Evolutionary conservation across 2,329 filamentous ascomycete genomes (phyloP).

Genomic region (Aspergillus sergii): DNA sequence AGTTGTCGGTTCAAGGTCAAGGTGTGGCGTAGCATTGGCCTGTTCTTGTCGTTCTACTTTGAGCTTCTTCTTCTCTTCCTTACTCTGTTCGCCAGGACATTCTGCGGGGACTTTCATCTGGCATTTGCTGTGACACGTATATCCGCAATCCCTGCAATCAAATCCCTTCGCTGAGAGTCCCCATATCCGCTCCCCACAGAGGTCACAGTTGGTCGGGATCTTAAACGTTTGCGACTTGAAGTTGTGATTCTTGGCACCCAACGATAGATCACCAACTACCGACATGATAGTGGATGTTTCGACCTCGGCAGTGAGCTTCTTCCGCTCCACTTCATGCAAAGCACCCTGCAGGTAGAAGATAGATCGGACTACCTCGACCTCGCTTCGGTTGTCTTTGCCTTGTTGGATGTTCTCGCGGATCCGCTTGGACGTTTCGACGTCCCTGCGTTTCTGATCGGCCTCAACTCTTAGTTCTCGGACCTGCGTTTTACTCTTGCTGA

Average conservation of each 20-base stretch:
- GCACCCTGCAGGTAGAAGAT: conserved; percentile 83
- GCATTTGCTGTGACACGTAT: conserved; percentile 97
- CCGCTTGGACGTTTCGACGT: conserved; percentile 77
- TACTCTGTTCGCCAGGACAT: conserved; percentile 89
- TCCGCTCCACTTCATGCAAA: conserved; percentile 80
- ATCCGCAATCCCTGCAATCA: conserved; percentile 93
- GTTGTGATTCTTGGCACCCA: conserved; percentile 92
- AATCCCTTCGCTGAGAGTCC: conserved; percentile 95
- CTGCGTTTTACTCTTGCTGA: conserved; percentile 86
- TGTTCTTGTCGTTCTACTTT: conserved; percentile 83
- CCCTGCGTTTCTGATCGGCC: conserved; percentile 80
- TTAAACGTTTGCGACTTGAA: conserved; percentile 99
- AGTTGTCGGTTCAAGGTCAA: conserved; percentile 40
- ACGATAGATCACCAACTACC: conserved; percentile 86
- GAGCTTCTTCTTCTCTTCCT: conserved; percentile 93
- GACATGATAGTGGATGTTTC: conserved; percentile 92
- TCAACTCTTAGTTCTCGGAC: conserved; percentile 79
- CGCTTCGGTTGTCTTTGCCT: conserved; percentile 84
- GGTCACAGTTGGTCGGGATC: conserved; percentile 96
- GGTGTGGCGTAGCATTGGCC: conserved; percentile 60
- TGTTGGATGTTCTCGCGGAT: conserved; percentile 76
- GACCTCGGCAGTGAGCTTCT: conserved; percentile 83
- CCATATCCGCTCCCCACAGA: conserved; percentile 97
- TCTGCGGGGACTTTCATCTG: conserved; percentile 98
- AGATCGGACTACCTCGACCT: conserved; percentile 80